Evolutionary conservation across 2,329 filamentous ascomycete genomes (phyloP), one percentile per base, ranked within the genome.

Genomic region (Exophiala viscosa): DNA sequence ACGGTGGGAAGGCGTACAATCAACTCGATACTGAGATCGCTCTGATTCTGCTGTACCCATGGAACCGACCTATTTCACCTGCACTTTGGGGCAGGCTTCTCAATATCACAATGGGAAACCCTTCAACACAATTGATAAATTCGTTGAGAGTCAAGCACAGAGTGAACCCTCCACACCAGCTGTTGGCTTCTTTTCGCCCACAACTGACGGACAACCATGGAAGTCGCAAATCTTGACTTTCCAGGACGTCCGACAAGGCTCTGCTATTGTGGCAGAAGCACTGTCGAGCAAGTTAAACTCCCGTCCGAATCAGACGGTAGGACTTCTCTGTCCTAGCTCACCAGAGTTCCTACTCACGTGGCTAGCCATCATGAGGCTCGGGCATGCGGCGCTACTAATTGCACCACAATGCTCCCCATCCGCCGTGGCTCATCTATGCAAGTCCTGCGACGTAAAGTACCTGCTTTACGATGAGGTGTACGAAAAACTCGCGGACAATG

Each of bases 291-390:
- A 28, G 20, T 52, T 61, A 14, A 23, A 38, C 28, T 10, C 35
- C 54, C 65, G 28, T 13, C n/a, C 45, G 5, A 41, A 48, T 9
- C 36, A 56, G 33, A 73, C 74, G 0, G 69, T 82, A 2, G 83
- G 76, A 0, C 62, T 86, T 8, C 64, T 86, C 0, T 79, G 77
- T 52, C 71, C 76, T 0, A 86, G 81, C 60, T 80, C 76, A 0
- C 64, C 76, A 0, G 74, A 79, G 8, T 84, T 86, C 49, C 67
- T 85, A 0, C 72, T 84, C 45, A 74, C 76, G 0, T 86, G 81
- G 81, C 69, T 86, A 2, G 82, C 74, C 0, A 67, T 86, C 36
- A 79, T 84, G 64, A 70, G 74, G 8, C 61, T 81, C 38, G 82
- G 82, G 0, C 72, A 74, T 58, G 71, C 76, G 0, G 79, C 81